phyloP scores from a whole-genome alignment of 306 rosid genomes.

The Lagenaria siceraria region DNA sequence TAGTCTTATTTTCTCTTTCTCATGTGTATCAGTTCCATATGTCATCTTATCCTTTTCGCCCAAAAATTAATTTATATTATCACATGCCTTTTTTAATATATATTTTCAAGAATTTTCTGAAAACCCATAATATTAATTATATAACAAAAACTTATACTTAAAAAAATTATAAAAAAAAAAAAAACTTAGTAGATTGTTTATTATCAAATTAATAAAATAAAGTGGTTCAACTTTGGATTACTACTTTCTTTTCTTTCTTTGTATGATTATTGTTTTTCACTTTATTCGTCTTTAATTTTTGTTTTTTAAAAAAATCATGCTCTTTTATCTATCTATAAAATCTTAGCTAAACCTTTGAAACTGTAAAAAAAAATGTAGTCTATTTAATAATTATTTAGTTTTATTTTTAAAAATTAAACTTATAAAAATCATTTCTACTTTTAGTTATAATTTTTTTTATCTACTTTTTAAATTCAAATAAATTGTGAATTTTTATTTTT shows the following conservation, averaged over 20 bases:
- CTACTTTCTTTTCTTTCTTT: not conserved
- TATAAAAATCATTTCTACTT: too few species aligned
- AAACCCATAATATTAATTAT: not conserved
- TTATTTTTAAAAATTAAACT: too few species aligned
- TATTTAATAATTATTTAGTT: too few species aligned
- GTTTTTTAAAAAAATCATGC: not conserved
- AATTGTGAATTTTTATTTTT: too few species aligned
- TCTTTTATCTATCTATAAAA: not conserved
- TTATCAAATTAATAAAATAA: not conserved
- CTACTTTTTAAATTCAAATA: too few species aligned
- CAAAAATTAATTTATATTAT: not conserved
- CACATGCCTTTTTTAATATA: not conserved
- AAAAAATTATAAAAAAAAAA: too few species aligned
- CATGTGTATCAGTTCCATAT: not conserved
- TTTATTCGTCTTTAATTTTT: not conserved
- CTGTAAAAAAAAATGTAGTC: not conserved
- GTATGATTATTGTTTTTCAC: not conserved
- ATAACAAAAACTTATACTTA: too few species aligned
- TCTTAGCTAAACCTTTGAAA: not conserved
- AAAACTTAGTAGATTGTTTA: not conserved
- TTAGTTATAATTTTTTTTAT: too few species aligned
- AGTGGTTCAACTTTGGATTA: not conserved
- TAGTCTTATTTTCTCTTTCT: not conserved
- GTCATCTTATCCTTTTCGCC: not conserved
- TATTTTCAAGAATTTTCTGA: not conserved